Percentiles rank a stretch among this genome's conserved stretches.
phyloP scores from a whole-genome alignment of 179 eudicot species.

The Sideroxylon spinosum region DNA sequence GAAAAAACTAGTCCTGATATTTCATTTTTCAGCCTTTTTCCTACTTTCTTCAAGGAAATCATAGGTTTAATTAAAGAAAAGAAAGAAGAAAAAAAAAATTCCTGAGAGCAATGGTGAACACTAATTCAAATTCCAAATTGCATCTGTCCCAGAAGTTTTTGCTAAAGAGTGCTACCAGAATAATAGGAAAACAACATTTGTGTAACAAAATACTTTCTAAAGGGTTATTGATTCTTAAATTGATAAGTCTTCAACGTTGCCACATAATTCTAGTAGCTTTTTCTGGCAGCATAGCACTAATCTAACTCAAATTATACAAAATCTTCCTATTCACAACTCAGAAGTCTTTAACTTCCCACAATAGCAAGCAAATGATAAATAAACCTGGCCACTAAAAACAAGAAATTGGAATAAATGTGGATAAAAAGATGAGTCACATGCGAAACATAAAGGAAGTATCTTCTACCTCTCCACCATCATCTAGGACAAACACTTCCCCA shows the following conservation, averaged over 20 bases:
- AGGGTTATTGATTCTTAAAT: no score
- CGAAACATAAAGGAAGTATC: neutral
- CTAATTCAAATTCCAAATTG: neutral
- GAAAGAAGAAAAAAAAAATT: neutral
- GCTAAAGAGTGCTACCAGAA: no score
- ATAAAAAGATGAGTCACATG: neutral
- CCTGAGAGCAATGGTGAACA: neutral
- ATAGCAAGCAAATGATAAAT: neutral
- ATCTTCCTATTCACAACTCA: neutral
- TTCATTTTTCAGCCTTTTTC: neutral
- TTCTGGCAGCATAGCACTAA: no score
- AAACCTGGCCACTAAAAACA: neutral
- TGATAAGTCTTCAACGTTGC: no score
- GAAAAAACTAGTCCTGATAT: neutral
- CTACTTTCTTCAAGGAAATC: neutral
- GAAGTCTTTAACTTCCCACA: neutral
- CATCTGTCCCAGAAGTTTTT: neutral
- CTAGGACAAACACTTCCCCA: conserved; percentile 90
- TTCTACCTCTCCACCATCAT: conserved; percentile 96
- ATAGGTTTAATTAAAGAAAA: neutral
- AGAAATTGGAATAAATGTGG: conserved; percentile 8
- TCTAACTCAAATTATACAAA: neutral
- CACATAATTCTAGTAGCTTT: no score
- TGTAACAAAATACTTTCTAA: no score
- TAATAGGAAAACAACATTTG: neutral